Base-by-base conservation (phyloP, 352 stramenopile genomes). In the Phytophthora melonis region DNA sequence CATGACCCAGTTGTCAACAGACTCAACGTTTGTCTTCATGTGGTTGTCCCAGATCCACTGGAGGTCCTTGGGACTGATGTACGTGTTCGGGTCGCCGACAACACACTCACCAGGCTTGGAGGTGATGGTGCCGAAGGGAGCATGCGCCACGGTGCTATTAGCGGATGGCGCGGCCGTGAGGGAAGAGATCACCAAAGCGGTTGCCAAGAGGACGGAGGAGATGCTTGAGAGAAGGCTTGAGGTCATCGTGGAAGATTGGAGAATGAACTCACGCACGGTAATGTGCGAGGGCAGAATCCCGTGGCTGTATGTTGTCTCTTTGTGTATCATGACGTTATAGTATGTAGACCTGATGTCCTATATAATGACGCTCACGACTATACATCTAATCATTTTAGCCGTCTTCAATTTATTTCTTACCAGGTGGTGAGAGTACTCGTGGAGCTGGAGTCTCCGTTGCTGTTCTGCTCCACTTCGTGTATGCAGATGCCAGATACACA, bases 1-100 rank as follows among this genome's bases (percentile, higher is more conserved):
- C 25, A 77, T 62, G 36, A 72, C 63, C 36, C 49, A 72, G 50
- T 72, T 68, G 21, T 72, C 61, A 7, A 18, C 1, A 30, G 6
- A 25, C 23, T 25, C 21, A 13, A 58, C 65, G 0, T 72, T 49
- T 2, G 14, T 49, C 16, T 53, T 23, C 18, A 68, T 57, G 27
- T 63, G 63, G 63, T 77, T 72, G 16, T 72, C 43, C 69, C 69
- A 77, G 21, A 77, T 45, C 70, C 70, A 77, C 19, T 70, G 16
- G 3, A 75, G 16, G 8, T 71, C 55, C 1, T 34, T 34, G 14
- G 43, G 45, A 14, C 30, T 72, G 56, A 79, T 58, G 57, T 79
- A 79, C 41, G 47, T 58, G 49, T 49, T 41, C 6, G 68, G 62
- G 53, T 69, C 36, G 7, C 64, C 65, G 23, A 25, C 23, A 25